Base-by-base conservation (phyloP, 805 yeast species). In the Monosporozyma solicola region DNA sequence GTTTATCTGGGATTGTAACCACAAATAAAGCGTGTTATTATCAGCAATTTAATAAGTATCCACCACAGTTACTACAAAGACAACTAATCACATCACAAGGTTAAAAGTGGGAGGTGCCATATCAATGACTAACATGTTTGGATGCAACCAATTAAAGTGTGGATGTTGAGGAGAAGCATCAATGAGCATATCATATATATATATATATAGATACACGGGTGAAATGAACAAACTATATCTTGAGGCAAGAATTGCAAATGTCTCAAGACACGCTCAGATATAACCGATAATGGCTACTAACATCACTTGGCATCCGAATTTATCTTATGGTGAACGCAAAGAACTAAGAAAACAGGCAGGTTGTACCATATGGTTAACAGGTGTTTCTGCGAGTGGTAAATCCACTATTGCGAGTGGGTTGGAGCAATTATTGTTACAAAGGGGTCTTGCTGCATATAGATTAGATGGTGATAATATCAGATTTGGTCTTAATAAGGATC, bases 381-480 rank as follows among this genome's bases (percentile, higher is more conserved):
- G 98, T 5, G 77, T 92, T 57, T 86, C 95, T 59, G 98, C 97
- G 9, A 85, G 95, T 50, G 98, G 98, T 55, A 92, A 92, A 71
- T 82, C 90, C 63, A 92, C 97, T 49, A 85, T 92, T 65, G 97
- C 97, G 0, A 87, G 96, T 69, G 97, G 96, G 8, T 76, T 92
- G 51, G 98, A 92, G 71, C 94, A 87, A 72, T 74, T 80, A 49
- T 73, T 92, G 53, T 76, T 92, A 57, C 80, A 84, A 61, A 77
- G 80, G 59, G 84, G 85, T 31, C 71, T 85, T 59, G 78, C 81
- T 58, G 80, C 96, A 22, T 92, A 92, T 74, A 82, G 98, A 68
- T 75, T 92, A 59, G 98, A 92, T 67, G 98, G 91, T 62, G 98
- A 92, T 72, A 92, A 92, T 70, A 80, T 92, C 61, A 82, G 98